Percentiles rank a stretch among this genome's conserved stretches.
phyloP scores from a whole-genome alignment of 2,329 filamentous ascomycete species.

The Arthroderma sp. region DNA sequence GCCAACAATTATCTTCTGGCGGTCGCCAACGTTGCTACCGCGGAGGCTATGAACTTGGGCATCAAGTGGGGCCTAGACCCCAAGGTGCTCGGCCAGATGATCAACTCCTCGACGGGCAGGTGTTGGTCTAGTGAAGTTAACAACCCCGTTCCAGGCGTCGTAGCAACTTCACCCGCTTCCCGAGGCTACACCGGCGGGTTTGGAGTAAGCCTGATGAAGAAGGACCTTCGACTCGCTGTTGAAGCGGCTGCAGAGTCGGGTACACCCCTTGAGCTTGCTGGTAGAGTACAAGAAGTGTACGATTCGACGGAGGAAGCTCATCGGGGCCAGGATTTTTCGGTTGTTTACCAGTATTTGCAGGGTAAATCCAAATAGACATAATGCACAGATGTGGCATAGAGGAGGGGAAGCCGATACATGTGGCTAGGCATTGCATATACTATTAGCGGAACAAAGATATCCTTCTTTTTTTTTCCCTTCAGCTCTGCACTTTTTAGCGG shows the following conservation, averaged over 20 bases:
- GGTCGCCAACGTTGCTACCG: slow-evolving; percentile 70
- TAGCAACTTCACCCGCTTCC: slow-evolving; percentile 59
- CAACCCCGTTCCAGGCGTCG: slow-evolving; percentile 80
- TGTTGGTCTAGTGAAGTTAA: slow-evolving; percentile 97
- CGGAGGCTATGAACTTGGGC: slow-evolving; percentile 54
- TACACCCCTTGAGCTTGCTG: slow-evolving; percentile 52
- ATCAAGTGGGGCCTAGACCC: slow-evolving; percentile 50
- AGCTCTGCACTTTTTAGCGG: too few species aligned
- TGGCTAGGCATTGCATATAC: not conserved
- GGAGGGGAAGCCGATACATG: not conserved
- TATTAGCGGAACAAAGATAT: too few species aligned
- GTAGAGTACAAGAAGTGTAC: slow-evolving; percentile 53
- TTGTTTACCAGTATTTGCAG: slow-evolving; percentile 59
- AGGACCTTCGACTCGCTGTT: slow-evolving; percentile 62
- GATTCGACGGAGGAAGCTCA: slow-evolving; percentile 50
- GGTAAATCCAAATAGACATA: slow-evolving; percentile 14
- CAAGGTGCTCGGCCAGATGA: slow-evolving; percentile 62
- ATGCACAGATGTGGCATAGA: too few species aligned
- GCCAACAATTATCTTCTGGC: slow-evolving; percentile 96
- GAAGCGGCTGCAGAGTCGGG: slow-evolving; percentile 55
- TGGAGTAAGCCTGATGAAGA: slow-evolving; percentile 64
- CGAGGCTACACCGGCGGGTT: slow-evolving; percentile 69
- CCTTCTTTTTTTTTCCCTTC: too few species aligned
- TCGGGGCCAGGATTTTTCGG: slow-evolving; percentile 64
- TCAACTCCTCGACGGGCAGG: slow-evolving; percentile 85